These are phyloP conservation scores for Eucommia ulmoides DNA, from an alignment of 257 asterid genomes.

Conservation along the genomic window DNA sequence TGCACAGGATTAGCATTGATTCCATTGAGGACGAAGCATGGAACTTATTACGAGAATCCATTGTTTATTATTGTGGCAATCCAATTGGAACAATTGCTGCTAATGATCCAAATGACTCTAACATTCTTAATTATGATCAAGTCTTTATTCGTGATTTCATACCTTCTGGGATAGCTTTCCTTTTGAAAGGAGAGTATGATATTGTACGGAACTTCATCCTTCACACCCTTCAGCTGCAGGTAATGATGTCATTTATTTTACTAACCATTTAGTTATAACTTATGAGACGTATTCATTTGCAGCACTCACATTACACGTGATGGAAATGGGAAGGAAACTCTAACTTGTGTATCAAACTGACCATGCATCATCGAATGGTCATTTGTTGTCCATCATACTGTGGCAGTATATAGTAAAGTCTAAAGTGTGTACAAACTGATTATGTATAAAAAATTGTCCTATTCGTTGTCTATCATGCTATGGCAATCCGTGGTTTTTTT, in stretches of 20 bases:
- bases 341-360: too few relatives aligned
- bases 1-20: conserved; percentile 21
- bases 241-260: too few relatives aligned
- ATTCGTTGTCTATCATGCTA: too few relatives aligned
- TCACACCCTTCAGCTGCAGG: conserved; percentile 94
- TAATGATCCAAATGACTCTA: conserved; percentile 68
- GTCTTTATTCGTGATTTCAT: conserved; percentile 82
- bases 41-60: conserved; percentile 58
- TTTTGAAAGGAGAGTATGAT: conserved; percentile 78
- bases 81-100: conserved; percentile 93
- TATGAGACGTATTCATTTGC: background rate
- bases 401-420: too few relatives aligned
- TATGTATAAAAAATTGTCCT: too few relatives aligned
- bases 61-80: conserved; percentile 60
- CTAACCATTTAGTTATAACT: background rate
- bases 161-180: conserved; percentile 85
- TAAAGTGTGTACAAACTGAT: too few relatives aligned
- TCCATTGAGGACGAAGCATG: conserved; percentile 87
- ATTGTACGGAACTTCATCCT: conserved; percentile 72
- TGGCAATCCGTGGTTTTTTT: too few relatives aligned
- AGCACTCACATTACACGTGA: too few relatives aligned
- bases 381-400: too few relatives aligned
- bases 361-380: too few relatives aligned
- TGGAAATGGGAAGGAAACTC: too few relatives aligned
- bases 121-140: conserved; percentile 72